These are phyloP conservation scores for Ustilago tritici DNA, from an alignment of 1,284 basidiomycete genomes.

Conservation along the genomic window DNA sequence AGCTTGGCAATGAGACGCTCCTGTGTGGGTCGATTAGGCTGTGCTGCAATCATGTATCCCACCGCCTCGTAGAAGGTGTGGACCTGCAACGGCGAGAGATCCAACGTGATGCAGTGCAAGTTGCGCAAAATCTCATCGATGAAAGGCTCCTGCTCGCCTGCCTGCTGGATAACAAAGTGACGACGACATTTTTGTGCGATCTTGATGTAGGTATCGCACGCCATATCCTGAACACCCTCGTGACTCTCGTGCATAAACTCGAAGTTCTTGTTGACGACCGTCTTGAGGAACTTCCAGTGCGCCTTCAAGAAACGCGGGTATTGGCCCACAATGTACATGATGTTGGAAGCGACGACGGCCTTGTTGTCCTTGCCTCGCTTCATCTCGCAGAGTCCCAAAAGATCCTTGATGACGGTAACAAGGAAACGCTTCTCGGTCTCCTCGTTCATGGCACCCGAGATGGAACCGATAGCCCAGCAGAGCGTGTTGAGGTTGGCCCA, in stretches of 20 bases:
- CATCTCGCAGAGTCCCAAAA: slow-evolving; percentile 95
- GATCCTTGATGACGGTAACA: slow-evolving; percentile 98
- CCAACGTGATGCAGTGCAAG: slow-evolving; percentile 93
- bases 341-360: slow-evolving; percentile 98
- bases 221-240: slow-evolving; percentile 99
- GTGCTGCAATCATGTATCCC: slow-evolving; percentile 99
- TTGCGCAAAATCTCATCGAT: slow-evolving; percentile 96
- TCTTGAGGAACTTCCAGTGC: slow-evolving; percentile 99
- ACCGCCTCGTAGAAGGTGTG: slow-evolving; percentile 81
- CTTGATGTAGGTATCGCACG: slow-evolving; percentile 99
- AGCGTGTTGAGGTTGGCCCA: slow-evolving; percentile 99
- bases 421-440: slow-evolving; percentile 99
- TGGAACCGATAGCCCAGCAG: slow-evolving; percentile 99
- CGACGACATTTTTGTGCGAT: slow-evolving; percentile 98
- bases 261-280: slow-evolving; percentile 99
- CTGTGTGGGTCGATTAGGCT: slow-evolving; percentile 96
- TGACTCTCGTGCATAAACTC: slow-evolving; percentile 99
- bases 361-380: slow-evolving; percentile 99
- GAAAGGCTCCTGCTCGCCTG: slow-evolving; percentile 96
- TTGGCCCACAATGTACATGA: slow-evolving; percentile 99
- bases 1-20: slow-evolving; percentile 93
- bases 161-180: slow-evolving; percentile 99
- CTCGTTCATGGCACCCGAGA: slow-evolving; percentile 98
- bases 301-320: slow-evolving; percentile 99
- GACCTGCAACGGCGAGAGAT: slow-evolving; percentile 91